A percentile compares a stretch with the other conserved stretches of the same genome.
These are phyloP conservation scores for Onygenales sp. DNA, from an alignment of 2,329 filamentous ascomycete genomes.

Conservation along the genomic window DNA sequence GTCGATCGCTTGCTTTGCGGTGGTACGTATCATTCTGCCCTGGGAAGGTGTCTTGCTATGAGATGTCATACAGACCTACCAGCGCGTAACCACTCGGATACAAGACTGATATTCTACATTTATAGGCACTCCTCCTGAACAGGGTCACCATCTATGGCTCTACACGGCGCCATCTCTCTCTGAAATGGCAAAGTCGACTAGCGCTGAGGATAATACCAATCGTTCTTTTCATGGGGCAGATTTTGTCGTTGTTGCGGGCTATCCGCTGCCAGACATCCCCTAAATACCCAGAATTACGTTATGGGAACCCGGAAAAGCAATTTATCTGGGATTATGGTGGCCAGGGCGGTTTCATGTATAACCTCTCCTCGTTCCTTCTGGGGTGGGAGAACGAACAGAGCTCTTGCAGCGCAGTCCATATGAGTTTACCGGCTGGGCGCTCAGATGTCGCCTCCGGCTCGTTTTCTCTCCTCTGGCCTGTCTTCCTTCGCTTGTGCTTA, in stretches of 20 bases:
- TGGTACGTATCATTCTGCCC: conserved; percentile 39
- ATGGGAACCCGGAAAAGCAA: conserved; percentile 56
- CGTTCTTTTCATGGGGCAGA: conserved; percentile 58
- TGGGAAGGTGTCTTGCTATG: background rate
- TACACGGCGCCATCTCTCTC: conserved; percentile 65
- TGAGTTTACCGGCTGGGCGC: conserved; percentile 50
- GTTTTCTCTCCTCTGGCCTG: conserved; percentile 53
- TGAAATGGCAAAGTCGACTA: conserved; percentile 64
- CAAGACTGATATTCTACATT: conserved; percentile 4
- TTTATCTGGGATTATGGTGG: conserved; percentile 62
- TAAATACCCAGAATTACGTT: conserved; percentile 59
- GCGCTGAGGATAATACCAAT: conserved; percentile 63
- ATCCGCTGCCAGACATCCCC: conserved; percentile 87
- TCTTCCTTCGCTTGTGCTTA: conserved; percentile 45
- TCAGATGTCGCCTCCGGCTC: conserved; percentile 61
- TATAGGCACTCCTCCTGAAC: conserved; percentile 71
- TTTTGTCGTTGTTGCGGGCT: conserved; percentile 62
- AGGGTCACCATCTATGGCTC: conserved; percentile 90
- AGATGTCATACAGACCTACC: background rate
- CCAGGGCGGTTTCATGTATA: conserved; percentile 60
- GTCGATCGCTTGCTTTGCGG: conserved; percentile 78
- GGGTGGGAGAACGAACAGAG: conserved; percentile 63
- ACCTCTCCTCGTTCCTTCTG: conserved; percentile 60
- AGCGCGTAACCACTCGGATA: background rate
- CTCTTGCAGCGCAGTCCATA: conserved; percentile 65